These are phyloP conservation scores for Lodderomyces elongisporus DNA, from an alignment of 1,139 yeast species.

Conservation along the genomic window DNA sequence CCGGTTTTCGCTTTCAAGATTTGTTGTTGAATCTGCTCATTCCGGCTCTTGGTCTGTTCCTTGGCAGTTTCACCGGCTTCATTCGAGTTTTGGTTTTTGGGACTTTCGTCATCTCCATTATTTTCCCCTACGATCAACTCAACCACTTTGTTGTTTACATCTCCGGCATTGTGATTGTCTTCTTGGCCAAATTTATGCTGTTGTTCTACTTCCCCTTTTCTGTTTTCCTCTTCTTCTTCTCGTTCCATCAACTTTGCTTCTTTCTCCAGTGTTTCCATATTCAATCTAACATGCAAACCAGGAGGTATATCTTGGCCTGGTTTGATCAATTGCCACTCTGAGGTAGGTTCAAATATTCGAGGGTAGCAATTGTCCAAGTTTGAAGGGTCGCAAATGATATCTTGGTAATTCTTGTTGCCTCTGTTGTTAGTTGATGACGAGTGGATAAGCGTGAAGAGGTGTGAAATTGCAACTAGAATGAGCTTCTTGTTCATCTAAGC, in stretches of 20 bases:
- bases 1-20: constrained; percentile 3
- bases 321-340: constrained; percentile 63
- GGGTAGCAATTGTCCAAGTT: constrained; percentile 60
- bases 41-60: not conserved
- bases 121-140: constrained; percentile 2
- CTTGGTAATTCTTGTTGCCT: constrained; percentile 10
- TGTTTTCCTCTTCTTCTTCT: constrained; percentile 15
- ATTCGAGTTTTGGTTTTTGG: constrained; percentile 2
- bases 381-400: constrained; percentile 19
- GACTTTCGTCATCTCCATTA: constrained; percentile 2
- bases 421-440: not conserved
- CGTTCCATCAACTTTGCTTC: constrained; percentile 58
- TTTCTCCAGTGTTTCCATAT: constrained; percentile 60
- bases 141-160: constrained; percentile 6
- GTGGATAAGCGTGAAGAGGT: not conserved
- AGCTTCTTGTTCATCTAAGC: not conserved
- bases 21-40: constrained; percentile 6
- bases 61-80: constrained; percentile 4
- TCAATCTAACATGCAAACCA: constrained; percentile 70
- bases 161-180: constrained; percentile 4
- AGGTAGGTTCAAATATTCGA: constrained; percentile 51
- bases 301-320: constrained; percentile 70
- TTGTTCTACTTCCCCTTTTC: not conserved
- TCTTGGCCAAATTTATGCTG: too few relatives aligned
- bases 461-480: not conserved